Evolutionary conservation across 2,329 filamentous ascomycete genomes (phyloP).

Genomic region (Macroventuria anomochaeta): DNA sequence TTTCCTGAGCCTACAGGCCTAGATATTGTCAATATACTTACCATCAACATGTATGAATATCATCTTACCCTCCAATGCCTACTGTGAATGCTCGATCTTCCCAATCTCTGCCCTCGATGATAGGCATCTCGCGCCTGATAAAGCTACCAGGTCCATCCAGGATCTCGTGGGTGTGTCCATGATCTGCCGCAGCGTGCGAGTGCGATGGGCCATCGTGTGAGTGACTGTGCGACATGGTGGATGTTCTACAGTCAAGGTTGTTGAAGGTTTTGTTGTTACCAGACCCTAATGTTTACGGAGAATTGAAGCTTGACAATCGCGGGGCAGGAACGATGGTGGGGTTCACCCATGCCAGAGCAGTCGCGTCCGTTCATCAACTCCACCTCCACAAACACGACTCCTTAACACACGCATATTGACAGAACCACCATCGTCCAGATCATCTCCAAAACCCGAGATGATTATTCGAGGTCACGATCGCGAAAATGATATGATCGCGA

Average conservation of each 20-base stretch:
- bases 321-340: constrained; percentile 33
- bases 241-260: background rate
- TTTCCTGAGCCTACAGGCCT: constrained; percentile 97
- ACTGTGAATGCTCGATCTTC: constrained; percentile 89
- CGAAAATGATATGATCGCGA: constrained; percentile 9
- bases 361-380: constrained; percentile 6
- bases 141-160: constrained; percentile 92
- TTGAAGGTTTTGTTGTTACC: background rate
- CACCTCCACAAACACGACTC: constrained; percentile 7
- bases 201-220: constrained; percentile 52
- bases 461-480: background rate
- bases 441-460: background rate
- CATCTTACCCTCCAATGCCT: constrained; percentile 89
- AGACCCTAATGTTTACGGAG: constrained; percentile 11
- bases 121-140: constrained; percentile 88
- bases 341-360: constrained; percentile 8
- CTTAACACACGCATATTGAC: background rate
- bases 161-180: constrained; percentile 96
- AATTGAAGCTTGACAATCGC: constrained; percentile 23
- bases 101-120: constrained; percentile 88
- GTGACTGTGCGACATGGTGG: constrained; percentile 43
- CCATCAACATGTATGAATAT: background rate
- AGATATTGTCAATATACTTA: constrained; percentile 8
- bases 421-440: background rate
- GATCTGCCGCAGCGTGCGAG: constrained; percentile 66